A percentile compares a stretch with the other conserved stretches of the same genome.
phyloP scores from a whole-genome alignment of 768 basidiomycete genomes.

The Lactarius evosmus region DNA sequence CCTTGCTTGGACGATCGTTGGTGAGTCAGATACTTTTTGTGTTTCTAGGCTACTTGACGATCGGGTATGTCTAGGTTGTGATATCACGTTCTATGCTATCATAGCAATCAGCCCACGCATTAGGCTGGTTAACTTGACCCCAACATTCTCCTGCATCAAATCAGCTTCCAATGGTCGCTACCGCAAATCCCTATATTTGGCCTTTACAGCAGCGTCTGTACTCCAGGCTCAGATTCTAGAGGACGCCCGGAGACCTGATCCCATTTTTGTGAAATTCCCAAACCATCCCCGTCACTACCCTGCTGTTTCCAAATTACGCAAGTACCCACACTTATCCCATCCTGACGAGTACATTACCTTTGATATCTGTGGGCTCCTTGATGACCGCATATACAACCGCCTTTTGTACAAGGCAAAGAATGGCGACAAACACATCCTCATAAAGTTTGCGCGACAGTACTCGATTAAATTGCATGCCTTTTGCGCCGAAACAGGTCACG shows the following conservation, averaged over 20 bases:
- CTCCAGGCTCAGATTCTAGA: neutral
- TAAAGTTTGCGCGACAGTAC: neutral
- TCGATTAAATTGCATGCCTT: neutral
- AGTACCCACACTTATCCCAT: neutral
- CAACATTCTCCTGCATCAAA: neutral
- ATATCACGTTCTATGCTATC: neutral
- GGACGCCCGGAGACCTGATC: too few species aligned
- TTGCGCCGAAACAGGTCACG: neutral
- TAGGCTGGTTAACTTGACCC: neutral
- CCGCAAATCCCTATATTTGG: neutral
- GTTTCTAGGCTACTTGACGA: neutral
- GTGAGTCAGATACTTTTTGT: neutral
- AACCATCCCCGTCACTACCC: neutral
- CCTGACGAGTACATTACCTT: neutral
- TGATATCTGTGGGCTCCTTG: neutral
- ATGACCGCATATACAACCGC: neutral
- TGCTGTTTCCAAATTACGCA: neutral
- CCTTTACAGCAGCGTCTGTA: neutral
- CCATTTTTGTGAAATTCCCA: neutral
- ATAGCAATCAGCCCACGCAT: neutral
- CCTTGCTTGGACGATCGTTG: neutral
- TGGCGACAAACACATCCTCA: neutral
- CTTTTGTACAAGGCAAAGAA: neutral
- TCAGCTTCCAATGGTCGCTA: neutral
- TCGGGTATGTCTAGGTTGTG: neutral